Conservation (phyloP, 257 asterid genomes). For the Verbascum thapsus region DNA sequence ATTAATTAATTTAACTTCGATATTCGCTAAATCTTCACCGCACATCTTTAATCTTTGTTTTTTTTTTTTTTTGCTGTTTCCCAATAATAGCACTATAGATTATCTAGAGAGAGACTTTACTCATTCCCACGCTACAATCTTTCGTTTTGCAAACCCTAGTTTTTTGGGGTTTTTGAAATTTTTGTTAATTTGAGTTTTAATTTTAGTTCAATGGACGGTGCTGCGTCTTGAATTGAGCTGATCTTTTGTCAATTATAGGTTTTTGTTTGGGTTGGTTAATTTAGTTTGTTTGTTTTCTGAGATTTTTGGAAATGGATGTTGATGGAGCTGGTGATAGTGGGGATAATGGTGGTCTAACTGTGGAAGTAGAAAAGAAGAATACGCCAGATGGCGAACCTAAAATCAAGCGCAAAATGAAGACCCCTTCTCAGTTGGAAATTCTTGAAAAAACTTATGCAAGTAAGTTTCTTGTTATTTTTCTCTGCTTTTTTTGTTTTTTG, state of each 20-base stretch:
- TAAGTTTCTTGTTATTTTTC: slow-evolving; percentile 36
- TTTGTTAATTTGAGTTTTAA: background rate
- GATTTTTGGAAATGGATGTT: slow-evolving; percentile 59
- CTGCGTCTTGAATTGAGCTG: slow-evolving; percentile 27
- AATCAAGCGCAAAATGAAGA: slow-evolving; percentile 85
- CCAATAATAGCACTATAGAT: slow-evolving; percentile 36
- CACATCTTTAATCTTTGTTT: slow-evolving; percentile 55
- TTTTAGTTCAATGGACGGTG: slow-evolving; percentile 32
- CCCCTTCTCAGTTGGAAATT: slow-evolving; percentile 80
- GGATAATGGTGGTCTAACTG: slow-evolving; percentile 34
- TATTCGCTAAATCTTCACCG: slow-evolving; percentile 65
- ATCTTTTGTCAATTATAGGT: slow-evolving; percentile 32
- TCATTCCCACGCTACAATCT: background rate
- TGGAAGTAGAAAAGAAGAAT: slow-evolving; percentile 50
- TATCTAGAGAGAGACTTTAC: slow-evolving; percentile 17
- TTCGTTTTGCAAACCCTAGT: slow-evolving; percentile 35
- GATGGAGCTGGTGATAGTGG: slow-evolving; percentile 36
- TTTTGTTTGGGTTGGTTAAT: slow-evolving; percentile 20
- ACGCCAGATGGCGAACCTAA: slow-evolving; percentile 55
- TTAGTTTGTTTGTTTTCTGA: slow-evolving; percentile 17
- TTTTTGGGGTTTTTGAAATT: slow-evolving; percentile 28
- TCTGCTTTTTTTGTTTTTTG: slow-evolving; percentile 2
- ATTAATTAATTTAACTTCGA: slow-evolving; percentile 45
- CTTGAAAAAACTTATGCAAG: slow-evolving; percentile 84
- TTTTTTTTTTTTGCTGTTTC: slow-evolving; percentile 23